Conservation (phyloP, 2,329 filamentous ascomycete genomes). For the Coleophoma crateriformis region DNA sequence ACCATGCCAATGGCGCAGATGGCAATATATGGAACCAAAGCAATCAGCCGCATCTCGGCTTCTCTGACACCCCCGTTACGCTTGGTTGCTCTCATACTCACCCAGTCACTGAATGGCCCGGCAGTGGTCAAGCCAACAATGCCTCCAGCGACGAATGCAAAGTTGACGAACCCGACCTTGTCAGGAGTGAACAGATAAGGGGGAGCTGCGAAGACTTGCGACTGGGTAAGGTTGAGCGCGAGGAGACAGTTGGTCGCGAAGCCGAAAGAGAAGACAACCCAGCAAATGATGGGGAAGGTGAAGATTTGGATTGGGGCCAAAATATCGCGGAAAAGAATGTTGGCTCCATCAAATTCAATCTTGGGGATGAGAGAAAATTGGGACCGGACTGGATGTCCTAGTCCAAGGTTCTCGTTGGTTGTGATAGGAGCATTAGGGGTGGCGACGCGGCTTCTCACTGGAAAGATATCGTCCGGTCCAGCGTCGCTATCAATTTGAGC, state of each 20-base stretch:
- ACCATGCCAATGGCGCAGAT: constrained; percentile 54
- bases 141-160: constrained; percentile 47
- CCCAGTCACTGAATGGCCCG: constrained; percentile 50
- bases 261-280: constrained; percentile 52
- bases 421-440: not conserved
- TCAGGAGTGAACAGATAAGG: constrained; percentile 48
- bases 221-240: constrained; percentile 47
- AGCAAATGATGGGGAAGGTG: constrained; percentile 55
- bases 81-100: constrained; percentile 45
- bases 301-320: constrained; percentile 58
- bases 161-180: constrained; percentile 50
- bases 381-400: constrained; percentile 42
- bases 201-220: constrained; percentile 46
- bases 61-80: constrained; percentile 50
- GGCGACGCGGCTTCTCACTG: not conserved
- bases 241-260: constrained; percentile 52
- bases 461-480: not conserved
- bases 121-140: constrained; percentile 49
- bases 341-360: constrained; percentile 13
- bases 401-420: constrained; percentile 44
- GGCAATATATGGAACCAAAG: constrained; percentile 50
- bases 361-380: constrained; percentile 48
- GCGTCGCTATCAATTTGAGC: not conserved
- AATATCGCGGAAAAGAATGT: constrained; percentile 43
- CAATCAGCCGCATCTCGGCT: constrained; percentile 51